These are phyloP conservation scores for Penicillium manginii DNA, from an alignment of 495 filamentous ascomycete species.

Conservation along the genomic window DNA sequence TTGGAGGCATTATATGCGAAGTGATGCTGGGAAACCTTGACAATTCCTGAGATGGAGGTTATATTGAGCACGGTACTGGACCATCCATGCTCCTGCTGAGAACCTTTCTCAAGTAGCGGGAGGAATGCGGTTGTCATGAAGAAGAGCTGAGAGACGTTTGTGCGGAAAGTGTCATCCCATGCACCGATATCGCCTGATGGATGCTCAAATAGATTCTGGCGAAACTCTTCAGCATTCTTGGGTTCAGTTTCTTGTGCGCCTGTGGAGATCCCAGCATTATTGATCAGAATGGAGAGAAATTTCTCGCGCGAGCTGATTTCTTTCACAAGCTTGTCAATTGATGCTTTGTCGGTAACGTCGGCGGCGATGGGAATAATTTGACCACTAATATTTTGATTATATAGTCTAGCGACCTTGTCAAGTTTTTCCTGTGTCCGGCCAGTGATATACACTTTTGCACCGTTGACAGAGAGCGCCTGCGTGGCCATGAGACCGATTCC, in stretches of 20 bases:
- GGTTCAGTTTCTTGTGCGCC: conserved; percentile 37
- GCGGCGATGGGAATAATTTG: conserved; percentile 59
- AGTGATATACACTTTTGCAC: conserved; percentile 62
- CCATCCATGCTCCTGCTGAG: conserved; percentile 50
- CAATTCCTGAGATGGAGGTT: conserved; percentile 55
- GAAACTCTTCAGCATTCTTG: conserved; percentile 50
- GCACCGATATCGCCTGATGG: conserved; percentile 39
- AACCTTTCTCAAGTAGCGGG: conserved; percentile 47
- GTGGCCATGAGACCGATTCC: conserved; percentile 57
- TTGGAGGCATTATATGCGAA: conserved; percentile 59
- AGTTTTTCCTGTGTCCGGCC: conserved; percentile 61
- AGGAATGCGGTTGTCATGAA: conserved; percentile 49
- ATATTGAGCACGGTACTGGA: conserved; percentile 64
- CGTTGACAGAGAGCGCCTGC: conserved; percentile 64
- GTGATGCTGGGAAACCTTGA: conserved; percentile 54
- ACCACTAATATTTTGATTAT: conserved; percentile 50
- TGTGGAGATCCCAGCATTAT: conserved; percentile 57
- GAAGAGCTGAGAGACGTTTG: conserved; percentile 53
- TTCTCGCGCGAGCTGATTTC: conserved; percentile 49
- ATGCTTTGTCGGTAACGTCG: conserved; percentile 54
- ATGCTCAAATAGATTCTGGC: conserved; percentile 60
- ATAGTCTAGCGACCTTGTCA: conserved; percentile 50
- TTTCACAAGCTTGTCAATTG: conserved; percentile 47
- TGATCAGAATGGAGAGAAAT: conserved; percentile 56
- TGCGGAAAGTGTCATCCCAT: conserved; percentile 51